Conservation (phyloP, 345 rosid genomes). For the Boechera divaricarpa region DNA sequence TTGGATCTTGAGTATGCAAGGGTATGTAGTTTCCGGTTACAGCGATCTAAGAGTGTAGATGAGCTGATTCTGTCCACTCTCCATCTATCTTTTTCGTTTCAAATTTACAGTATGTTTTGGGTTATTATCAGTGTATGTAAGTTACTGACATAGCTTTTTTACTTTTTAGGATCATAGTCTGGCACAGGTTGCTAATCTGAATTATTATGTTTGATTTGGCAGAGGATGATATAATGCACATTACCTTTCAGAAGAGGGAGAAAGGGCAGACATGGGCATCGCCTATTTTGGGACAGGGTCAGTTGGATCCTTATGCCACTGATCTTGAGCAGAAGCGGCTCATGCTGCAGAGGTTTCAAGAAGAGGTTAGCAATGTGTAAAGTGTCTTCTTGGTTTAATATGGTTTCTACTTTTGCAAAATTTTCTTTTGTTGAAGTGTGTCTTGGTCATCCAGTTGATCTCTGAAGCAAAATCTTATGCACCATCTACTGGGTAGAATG, state of each 20-base stretch:
- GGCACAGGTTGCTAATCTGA: not conserved
- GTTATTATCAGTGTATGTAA: not conserved
- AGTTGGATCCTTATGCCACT: slow-evolving; percentile 68
- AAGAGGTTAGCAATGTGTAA: slow-evolving; percentile 68
- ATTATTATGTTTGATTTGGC: slow-evolving; percentile 30
- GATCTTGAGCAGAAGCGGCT: slow-evolving; percentile 88
- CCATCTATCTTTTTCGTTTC: not conserved
- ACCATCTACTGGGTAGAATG: slow-evolving; percentile 1
- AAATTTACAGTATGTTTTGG: not conserved
- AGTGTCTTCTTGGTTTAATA: not conserved
- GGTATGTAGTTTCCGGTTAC: not conserved
- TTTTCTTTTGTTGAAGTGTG: not conserved
- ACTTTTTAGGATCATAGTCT: not conserved
- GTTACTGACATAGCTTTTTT: not conserved
- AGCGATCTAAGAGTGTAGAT: not conserved
- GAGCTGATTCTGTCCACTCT: not conserved
- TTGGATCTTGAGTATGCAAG: slow-evolving; percentile 7
- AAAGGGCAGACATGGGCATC: slow-evolving; percentile 94
- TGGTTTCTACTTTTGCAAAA: not conserved
- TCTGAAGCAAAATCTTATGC: not conserved
- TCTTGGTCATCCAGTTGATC: not conserved
- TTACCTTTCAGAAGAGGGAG: slow-evolving; percentile 87
- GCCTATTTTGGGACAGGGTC: slow-evolving; percentile 79
- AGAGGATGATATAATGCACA: slow-evolving; percentile 90
- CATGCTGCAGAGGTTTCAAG: slow-evolving; percentile 96